phyloP scores from a whole-genome alignment of 2,329 filamentous ascomycete genomes.

The Bimuria novae-zelandiae region DNA sequence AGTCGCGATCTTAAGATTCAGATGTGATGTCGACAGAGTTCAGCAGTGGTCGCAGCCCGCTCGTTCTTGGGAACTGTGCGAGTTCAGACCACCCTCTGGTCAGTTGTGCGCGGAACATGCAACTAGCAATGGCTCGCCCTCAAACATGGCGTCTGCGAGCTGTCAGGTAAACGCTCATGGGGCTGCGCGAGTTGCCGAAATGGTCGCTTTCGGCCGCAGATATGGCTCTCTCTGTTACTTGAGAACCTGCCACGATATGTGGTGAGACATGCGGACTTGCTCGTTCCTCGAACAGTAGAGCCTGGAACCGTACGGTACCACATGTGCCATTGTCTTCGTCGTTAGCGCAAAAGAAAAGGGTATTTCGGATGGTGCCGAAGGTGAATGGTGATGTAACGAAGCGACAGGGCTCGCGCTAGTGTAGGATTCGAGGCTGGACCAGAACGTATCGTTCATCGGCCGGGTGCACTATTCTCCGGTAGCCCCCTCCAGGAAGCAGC shows the following conservation, averaged over 20 bases:
- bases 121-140: not conserved
- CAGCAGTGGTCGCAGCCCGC: not conserved
- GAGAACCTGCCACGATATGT: not conserved
- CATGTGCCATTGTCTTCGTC: too few relatives aligned
- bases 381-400: constrained; percentile 5
- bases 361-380: not conserved
- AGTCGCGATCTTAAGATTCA: not conserved
- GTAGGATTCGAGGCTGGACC: not conserved
- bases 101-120: not conserved
- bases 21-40: not conserved
- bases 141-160: constrained; percentile 2
- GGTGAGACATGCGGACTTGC: not conserved
- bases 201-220: not conserved
- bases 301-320: too few relatives aligned
- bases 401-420: not conserved
- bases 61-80: not conserved
- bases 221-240: not conserved
- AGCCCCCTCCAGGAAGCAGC: not conserved
- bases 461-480: not conserved
- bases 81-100: not conserved
- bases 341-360: not conserved
- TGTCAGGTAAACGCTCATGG: not conserved
- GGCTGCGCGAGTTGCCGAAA: not conserved
- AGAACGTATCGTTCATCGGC: not conserved
- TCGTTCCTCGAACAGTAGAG: not conserved